Conservation (phyloP, 495 filamentous ascomycete genomes). For the Xylaria scruposa region DNA sequence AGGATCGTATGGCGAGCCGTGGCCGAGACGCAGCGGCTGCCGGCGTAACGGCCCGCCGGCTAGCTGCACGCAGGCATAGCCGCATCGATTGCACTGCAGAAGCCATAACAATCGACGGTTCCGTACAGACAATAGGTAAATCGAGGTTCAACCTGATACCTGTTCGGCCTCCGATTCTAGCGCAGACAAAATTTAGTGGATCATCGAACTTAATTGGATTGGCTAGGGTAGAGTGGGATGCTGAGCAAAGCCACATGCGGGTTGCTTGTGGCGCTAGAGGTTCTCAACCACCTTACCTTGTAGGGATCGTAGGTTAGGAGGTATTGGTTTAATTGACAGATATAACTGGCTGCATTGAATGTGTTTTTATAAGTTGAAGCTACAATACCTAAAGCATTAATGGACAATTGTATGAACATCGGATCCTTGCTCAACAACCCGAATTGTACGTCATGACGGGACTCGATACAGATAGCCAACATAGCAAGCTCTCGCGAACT, state of each 20-base stretch:
- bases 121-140: slow-evolving; percentile 4
- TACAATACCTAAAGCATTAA: background rate
- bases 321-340: background rate
- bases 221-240: background rate
- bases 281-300: background rate
- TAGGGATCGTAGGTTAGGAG: background rate
- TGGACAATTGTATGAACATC: background rate
- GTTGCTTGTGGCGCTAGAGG: background rate
- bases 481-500: slow-evolving; percentile 1
- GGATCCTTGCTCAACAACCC: background rate
- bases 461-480: background rate
- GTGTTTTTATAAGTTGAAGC: slow-evolving; percentile 3
- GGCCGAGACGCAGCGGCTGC: slow-evolving; percentile 31
- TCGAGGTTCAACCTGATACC: background rate
- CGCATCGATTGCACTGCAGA: slow-evolving; percentile 56
- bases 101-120: slow-evolving; percentile 48
- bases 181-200: slow-evolving; percentile 27
- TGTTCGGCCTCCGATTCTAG: background rate
- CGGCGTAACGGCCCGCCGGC: slow-evolving; percentile 39
- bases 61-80: slow-evolving; percentile 51
- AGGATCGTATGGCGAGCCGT: slow-evolving; percentile 41
- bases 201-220: slow-evolving; percentile 6
- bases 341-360: background rate
- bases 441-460: background rate
- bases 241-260: background rate